Evolutionary conservation across 805 yeast species (phyloP).

Genomic region (Ogataea zsoltii): DNA sequence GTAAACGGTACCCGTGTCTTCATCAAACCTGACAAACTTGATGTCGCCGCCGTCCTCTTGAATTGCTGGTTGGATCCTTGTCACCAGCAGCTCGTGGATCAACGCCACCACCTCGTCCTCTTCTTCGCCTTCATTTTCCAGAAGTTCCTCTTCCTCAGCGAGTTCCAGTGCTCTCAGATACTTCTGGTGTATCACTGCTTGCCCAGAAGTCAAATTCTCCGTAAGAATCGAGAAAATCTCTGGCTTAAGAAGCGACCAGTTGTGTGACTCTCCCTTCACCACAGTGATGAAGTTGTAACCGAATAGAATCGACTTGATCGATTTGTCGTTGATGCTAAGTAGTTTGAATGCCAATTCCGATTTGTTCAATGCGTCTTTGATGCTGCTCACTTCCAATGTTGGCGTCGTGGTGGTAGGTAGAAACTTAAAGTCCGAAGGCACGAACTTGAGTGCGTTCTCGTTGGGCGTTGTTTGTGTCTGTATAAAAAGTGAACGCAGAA

Average conservation of each 20-base stretch:
- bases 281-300: constrained; percentile 85
- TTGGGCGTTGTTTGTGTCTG: constrained; percentile 88
- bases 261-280: constrained; percentile 48
- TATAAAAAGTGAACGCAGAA: constrained; percentile 49
- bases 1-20: constrained; percentile 82
- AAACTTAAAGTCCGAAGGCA: constrained; percentile 67
- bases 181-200: constrained; percentile 51
- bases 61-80: constrained; percentile 95
- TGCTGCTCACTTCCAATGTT: constrained; percentile 71
- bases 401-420: constrained; percentile 53
- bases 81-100: constrained; percentile 89
- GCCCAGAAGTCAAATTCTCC: constrained; percentile 55
- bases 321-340: constrained; percentile 63
- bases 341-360: constrained; percentile 79
- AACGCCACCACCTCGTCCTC: constrained; percentile 81
- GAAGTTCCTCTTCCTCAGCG: constrained; percentile 35
- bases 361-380: constrained; percentile 65
- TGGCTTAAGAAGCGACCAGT: constrained; percentile 66
- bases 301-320: constrained; percentile 72
- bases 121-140: constrained; percentile 55
- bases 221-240: constrained; percentile 62
- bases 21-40: constrained; percentile 82
- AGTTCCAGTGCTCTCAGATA: constrained; percentile 34
- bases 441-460: constrained; percentile 79
- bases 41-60: constrained; percentile 99